Conservation (phyloP, 441 rosid species). For the Populus hybrid region DNA sequence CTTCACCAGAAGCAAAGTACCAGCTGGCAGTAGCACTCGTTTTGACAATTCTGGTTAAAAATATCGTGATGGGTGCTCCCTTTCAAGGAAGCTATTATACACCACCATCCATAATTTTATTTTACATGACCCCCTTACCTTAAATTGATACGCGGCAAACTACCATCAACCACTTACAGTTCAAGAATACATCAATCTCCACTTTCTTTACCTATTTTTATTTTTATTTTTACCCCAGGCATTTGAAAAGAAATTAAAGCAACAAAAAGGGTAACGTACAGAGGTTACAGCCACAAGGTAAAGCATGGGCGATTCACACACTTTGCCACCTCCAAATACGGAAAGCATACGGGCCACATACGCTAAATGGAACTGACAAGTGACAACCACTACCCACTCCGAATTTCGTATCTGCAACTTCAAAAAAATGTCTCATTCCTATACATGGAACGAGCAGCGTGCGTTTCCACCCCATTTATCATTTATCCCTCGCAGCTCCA, state of each 20-base stretch:
- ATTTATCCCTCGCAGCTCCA: not conserved
- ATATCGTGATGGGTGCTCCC: not conserved
- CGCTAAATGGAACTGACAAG: not conserved
- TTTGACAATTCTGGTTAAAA: too few relatives aligned
- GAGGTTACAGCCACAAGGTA: not conserved
- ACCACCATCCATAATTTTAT: not conserved
- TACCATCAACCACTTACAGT: not conserved
- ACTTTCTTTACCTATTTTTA: not conserved
- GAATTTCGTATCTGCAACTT: not conserved
- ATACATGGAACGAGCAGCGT: not conserved
- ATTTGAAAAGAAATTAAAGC: not conserved
- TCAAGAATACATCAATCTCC: not conserved
- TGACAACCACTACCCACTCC: slow-evolving; percentile 6
- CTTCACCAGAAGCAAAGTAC: not conserved
- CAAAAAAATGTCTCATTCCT: too few relatives aligned
- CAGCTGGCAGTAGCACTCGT: not conserved
- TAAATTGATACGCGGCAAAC: not conserved
- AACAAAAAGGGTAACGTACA: not conserved
- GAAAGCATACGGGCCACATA: not conserved
- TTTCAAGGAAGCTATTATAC: not conserved
- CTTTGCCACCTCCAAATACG: not conserved
- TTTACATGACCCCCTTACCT: not conserved
- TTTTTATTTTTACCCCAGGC: not conserved
- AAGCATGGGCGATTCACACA: not conserved
- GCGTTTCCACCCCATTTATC: not conserved